Evolutionary conservation across 148 eudicot genomes (phyloP).

Genomic region (Chenopodium formosanum): DNA sequence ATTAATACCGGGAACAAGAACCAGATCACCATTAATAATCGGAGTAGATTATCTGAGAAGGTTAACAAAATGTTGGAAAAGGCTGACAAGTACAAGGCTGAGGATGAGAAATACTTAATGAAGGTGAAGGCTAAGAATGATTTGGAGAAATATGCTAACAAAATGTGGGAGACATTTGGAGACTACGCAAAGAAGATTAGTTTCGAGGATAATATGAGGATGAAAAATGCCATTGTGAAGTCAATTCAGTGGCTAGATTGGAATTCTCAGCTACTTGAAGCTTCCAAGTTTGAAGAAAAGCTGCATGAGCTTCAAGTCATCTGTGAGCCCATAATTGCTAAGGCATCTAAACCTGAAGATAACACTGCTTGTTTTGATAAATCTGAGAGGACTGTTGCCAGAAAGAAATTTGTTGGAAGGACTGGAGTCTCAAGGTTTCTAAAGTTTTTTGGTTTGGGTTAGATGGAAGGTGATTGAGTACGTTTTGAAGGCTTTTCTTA

Average conservation of each 20-base stretch:
- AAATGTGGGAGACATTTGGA: not conserved
- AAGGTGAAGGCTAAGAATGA: conserved; percentile 24
- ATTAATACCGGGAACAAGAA: conserved; percentile 25
- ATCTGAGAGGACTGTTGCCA: no score
- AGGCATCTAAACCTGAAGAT: not conserved
- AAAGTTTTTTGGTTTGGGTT: conserved; percentile 1
- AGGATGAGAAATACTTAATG: conserved; percentile 21
- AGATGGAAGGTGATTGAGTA: not conserved
- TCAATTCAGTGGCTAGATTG: conserved; percentile 17
- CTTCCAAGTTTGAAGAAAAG: conserved; percentile 15
- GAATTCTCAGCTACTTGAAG: conserved; percentile 14
- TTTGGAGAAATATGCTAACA: conserved; percentile 21
- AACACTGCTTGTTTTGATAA: not conserved
- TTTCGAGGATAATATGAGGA: not conserved
- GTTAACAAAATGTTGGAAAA: conserved; percentile 27
- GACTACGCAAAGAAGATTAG: conserved; percentile 2
- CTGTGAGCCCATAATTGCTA: conserved; percentile 17
- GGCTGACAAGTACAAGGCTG: conserved; percentile 26
- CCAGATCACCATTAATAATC: conserved; percentile 28
- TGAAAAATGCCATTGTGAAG: conserved; percentile 8
- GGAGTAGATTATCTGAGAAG: conserved; percentile 20
- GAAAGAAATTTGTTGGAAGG: not conserved
- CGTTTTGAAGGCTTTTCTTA: not conserved
- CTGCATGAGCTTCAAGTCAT: conserved; percentile 11
- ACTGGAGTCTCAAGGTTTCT: not conserved